phyloP scores from a whole-genome alignment of 495 filamentous ascomycete species.

The Sporormia fimetaria region DNA sequence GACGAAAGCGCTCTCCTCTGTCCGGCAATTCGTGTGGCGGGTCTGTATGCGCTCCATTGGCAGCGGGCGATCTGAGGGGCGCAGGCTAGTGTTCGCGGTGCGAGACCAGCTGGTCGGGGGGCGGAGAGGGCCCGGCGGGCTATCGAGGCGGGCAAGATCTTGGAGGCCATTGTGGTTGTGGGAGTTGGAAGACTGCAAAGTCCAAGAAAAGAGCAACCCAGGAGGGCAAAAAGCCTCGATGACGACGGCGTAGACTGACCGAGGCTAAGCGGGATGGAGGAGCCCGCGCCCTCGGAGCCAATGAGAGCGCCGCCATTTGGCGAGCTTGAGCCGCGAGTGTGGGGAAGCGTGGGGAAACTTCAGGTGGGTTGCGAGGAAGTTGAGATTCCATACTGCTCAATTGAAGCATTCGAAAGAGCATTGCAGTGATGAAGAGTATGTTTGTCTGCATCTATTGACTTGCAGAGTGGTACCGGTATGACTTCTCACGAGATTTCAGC shows the following conservation, averaged over 20 bases:
- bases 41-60: conserved; percentile 10
- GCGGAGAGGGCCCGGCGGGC: conserved; percentile 6
- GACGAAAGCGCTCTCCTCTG: conserved; percentile 21
- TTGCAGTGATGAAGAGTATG: too few relatives aligned
- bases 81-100: conserved; percentile 1
- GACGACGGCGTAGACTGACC: conserved; percentile 11
- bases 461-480: too few relatives aligned
- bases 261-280: conserved; percentile 20
- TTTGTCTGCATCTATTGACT: too few relatives aligned
- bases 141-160: conserved; percentile 8
- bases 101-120: not conserved
- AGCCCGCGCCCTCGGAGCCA: conserved; percentile 6
- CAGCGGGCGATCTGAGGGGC: not conserved
- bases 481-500: too few relatives aligned
- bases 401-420: too few relatives aligned
- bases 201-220: not conserved
- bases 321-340: not conserved
- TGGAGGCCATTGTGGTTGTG: conserved; percentile 21
- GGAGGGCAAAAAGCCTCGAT: conserved; percentile 5
- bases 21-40: conserved; percentile 20
- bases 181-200: conserved; percentile 2
- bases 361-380: too few relatives aligned
- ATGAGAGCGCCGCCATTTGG: not conserved
- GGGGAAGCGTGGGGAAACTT: too few relatives aligned
- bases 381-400: too few relatives aligned